Evolutionary conservation across 129 eudicot species (phyloP).

Genomic region (Silybum marianum): DNA sequence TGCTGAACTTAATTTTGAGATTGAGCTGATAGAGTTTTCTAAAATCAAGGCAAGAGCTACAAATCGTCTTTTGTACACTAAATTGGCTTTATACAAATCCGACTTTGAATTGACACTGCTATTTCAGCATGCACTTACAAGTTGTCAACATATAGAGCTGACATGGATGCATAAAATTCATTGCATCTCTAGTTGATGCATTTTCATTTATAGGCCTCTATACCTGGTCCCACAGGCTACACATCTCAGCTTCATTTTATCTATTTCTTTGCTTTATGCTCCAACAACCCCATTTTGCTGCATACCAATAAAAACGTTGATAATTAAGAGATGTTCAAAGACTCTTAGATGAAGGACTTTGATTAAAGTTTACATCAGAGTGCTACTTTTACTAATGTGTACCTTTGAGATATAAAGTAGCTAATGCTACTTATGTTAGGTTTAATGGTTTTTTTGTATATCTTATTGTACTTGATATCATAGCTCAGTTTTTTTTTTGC

Average conservation of each 20-base stretch:
- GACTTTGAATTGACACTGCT: slow-evolving; percentile 13
- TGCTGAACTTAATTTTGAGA: slow-evolving; percentile 94
- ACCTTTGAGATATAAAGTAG: slow-evolving; percentile 10
- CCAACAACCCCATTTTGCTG: background rate
- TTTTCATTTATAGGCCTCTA: background rate
- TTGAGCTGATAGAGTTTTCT: slow-evolving; percentile 87
- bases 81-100: slow-evolving; percentile 4
- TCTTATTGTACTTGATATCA: slow-evolving; percentile 6
- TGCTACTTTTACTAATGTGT: background rate
- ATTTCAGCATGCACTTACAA: slow-evolving; percentile 5
- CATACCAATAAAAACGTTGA: background rate
- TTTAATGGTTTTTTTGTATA: background rate
- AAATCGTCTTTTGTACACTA: background rate
- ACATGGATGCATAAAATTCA: background rate
- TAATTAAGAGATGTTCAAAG: slow-evolving; percentile 6
- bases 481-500: background rate
- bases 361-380: background rate
- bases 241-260: background rate
- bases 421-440: slow-evolving; percentile 17
- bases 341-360: background rate
- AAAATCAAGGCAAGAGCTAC: slow-evolving; percentile 79
- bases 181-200: slow-evolving; percentile 4
- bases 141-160: slow-evolving; percentile 1
- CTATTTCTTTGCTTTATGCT: background rate
- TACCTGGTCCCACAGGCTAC: slow-evolving; percentile 3